Evolutionary conservation across 176 grass and related monocot species (phyloP), one percentile per base, ranked within the genome.

Genomic region (Eleusine coracana): DNA sequence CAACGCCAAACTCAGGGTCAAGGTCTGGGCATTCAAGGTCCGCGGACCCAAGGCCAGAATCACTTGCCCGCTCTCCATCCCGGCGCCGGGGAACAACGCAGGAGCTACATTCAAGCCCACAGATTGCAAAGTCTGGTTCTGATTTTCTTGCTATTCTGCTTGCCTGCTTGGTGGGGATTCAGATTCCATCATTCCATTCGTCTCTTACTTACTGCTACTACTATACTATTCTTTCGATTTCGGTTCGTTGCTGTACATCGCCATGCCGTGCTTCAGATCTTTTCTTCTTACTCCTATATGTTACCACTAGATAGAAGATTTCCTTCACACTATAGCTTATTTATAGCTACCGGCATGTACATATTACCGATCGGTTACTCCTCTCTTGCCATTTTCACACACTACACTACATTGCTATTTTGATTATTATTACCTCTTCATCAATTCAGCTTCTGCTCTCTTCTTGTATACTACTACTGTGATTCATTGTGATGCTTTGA

Each of bases 1-100:
- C 55, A 76, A 83, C 74, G 83, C 86, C 74, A 86, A 40, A 51
- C 77, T 92, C 29, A 20, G 84, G 64, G 66, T 86, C 52, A 90
- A 89, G 79, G 80, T 92, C 38, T 86, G 87, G 90, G 13, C 58
- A 0, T 82, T 86, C 76, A 89, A 80, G 82, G 45, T 88, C n/a
- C 29, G 0, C 0, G 78, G 71, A 0, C 84, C 76, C 17, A 54
- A 75, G 10, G 42, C 71, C 0, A 86, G 71, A 46, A 49, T 89
- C 80, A 62, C 16, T 20, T 92, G 90, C 75, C 41, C 66, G 18
- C 58, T 92, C 70, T 56, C 64, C 79, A 4, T 92, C 31, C 87
- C 90, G 4, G 74, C 59, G 6, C 82, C 86, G 0, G 51, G 68
- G 23, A 20, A 5, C 29, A 1, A 44, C 72, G 16, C 63, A 23